Percentiles rank a stretch among this genome's conserved stretches.
These are phyloP conservation scores for Thelonectria discophora DNA, from an alignment of 2,329 filamentous ascomycete genomes.

Conservation along the genomic window DNA sequence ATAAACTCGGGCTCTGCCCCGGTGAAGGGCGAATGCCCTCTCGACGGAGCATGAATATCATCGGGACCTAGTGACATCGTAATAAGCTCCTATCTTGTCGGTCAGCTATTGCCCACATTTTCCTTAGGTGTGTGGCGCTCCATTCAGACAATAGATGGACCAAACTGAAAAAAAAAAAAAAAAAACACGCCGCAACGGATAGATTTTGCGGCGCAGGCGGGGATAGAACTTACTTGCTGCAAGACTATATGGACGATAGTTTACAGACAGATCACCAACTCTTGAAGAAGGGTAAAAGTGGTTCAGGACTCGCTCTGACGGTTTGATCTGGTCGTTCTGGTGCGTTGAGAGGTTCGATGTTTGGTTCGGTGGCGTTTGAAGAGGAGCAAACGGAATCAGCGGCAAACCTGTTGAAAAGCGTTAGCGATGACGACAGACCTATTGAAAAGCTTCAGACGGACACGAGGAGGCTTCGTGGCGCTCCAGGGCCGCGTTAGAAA, in stretches of 20 bases:
- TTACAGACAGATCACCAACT: background rate
- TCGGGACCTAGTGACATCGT: constrained; percentile 10
- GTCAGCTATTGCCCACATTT: constrained; percentile 9
- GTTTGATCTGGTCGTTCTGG: constrained; percentile 8
- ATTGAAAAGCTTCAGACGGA: background rate
- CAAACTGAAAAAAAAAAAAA: background rate
- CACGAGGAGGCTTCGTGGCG: too few species aligned
- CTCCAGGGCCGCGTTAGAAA: background rate
- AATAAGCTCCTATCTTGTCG: background rate
- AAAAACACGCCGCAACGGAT: background rate
- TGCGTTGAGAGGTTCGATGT: background rate
- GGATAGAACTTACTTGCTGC: constrained; percentile 24
- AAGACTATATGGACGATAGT: background rate
- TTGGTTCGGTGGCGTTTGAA: background rate
- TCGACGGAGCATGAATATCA: constrained; percentile 1
- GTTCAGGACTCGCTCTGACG: constrained; percentile 9
- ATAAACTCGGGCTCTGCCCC: background rate
- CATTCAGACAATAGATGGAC: background rate
- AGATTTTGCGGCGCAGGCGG: background rate
- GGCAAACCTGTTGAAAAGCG: too few species aligned
- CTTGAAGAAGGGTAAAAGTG: constrained; percentile 16
- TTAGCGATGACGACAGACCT: background rate
- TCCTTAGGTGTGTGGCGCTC: background rate
- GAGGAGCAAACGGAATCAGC: too few species aligned
- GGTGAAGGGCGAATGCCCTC: background rate